Evolutionary conservation across 306 rosid genomes (phyloP).

Genomic region (Cicer cuneatum): DNA sequence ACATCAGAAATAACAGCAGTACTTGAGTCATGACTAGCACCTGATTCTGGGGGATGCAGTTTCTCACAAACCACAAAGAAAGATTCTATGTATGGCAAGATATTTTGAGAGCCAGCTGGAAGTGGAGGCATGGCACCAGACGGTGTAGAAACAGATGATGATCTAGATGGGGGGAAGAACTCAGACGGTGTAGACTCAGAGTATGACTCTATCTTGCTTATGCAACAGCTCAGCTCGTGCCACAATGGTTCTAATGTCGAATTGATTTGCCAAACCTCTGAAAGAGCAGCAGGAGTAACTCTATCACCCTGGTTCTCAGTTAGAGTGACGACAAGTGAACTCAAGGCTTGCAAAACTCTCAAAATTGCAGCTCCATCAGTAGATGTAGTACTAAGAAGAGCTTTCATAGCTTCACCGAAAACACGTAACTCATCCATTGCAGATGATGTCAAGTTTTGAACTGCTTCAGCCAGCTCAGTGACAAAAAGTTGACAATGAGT

Average conservation of each 20-base stretch:
- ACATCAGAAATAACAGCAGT: conserved; percentile 68
- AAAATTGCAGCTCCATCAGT: conserved; percentile 95
- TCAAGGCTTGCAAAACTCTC: conserved; percentile 96
- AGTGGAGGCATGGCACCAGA: conserved; percentile 80
- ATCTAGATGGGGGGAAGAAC: conserved; percentile 52
- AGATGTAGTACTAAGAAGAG: conserved; percentile 80
- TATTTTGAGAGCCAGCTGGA: conserved; percentile 97
- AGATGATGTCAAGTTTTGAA: conserved; percentile 77
- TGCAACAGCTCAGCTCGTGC: conserved; percentile 93
- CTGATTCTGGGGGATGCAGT: conserved; percentile 82
- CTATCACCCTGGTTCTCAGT: conserved; percentile 64
- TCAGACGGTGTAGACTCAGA: conserved; percentile 75
- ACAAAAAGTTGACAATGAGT: conserved; percentile 84
- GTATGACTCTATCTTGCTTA: conserved; percentile 90
- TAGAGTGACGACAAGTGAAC: conserved; percentile 76
- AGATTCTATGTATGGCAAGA: conserved; percentile 96
- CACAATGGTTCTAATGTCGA: conserved; percentile 93
- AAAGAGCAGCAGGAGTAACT: conserved; percentile 59
- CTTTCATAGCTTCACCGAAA: conserved; percentile 79
- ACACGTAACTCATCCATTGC: conserved; percentile 82
- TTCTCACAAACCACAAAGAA: conserved; percentile 99
- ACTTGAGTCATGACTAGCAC: conserved; percentile 66
- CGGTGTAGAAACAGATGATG: conserved; percentile 71
- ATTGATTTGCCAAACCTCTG: conserved; percentile 85
- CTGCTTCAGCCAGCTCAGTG: conserved; percentile 81